phyloP scores from a whole-genome alignment of 768 basidiomycete species.

The Macrocybe gigantea region DNA sequence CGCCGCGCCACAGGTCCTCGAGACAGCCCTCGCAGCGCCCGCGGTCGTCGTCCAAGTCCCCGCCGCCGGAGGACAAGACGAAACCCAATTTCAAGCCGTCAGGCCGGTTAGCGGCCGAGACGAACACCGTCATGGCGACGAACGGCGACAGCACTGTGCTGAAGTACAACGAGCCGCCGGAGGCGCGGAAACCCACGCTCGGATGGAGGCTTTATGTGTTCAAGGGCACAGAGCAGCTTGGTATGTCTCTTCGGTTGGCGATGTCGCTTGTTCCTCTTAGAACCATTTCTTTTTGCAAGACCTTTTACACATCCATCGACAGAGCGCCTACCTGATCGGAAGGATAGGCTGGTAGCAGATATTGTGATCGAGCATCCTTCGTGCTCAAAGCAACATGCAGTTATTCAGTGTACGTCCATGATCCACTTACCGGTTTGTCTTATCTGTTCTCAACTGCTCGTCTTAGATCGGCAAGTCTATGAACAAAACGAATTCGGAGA shows the following conservation, averaged over 20 bases:
- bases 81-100: conserved; percentile 90
- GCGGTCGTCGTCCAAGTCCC: conserved; percentile 36
- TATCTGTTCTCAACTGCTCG: conserved; percentile 4
- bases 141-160: conserved; percentile 80
- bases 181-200: conserved; percentile 85
- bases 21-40: conserved; percentile 28
- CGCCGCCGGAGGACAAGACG: conserved; percentile 47
- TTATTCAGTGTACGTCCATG: conserved; percentile 74
- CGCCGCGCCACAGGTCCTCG: conserved; percentile 44
- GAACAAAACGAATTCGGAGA: conserved; percentile 87
- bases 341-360: conserved; percentile 83
- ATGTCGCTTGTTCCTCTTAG: background rate
- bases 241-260: conserved; percentile 39
- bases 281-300: conserved; percentile 39
- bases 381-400: conserved; percentile 97
- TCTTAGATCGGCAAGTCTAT: conserved; percentile 70
- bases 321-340: conserved; percentile 93
- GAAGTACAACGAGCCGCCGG: conserved; percentile 98
- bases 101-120: conserved; percentile 91
- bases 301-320: conserved; percentile 85
- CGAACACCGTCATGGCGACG: conserved; percentile 76
- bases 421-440: background rate
- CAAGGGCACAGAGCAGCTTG: conserved; percentile 89
- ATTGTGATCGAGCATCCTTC: conserved; percentile 94
- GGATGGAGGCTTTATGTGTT: conserved; percentile 98